Base-by-base conservation (phyloP, 202 grass and related monocot species). In the Bolboschoenoplectus hybrid region DNA sequence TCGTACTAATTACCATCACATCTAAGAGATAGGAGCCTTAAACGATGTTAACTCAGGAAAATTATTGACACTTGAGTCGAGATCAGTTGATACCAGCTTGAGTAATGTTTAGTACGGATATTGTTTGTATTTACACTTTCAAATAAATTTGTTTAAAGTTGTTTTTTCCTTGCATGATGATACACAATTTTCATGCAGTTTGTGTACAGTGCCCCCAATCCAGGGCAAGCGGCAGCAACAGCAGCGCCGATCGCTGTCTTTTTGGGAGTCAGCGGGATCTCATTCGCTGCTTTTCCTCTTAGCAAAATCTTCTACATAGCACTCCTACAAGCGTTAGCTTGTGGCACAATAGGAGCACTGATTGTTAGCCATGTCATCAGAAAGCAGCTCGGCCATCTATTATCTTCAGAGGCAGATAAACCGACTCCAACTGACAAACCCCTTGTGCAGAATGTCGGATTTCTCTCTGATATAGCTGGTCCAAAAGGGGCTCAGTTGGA, bases 211-310 rank as follows among this genome's bases (percentile, higher is more conserved):
- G 97, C 97, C 51, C 93, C 92, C 62, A 99, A 97, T 89, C 97
- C 97, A 71, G 97, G 97, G 34, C 97, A 99, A 84, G 97, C 97
- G 68, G 97, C 97, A 47, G 97, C 97, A 38, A 89, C 93, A 40
- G 92, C 97, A 63, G 93, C 97, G 83, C 97, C 97, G 16, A 94
- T 99, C 77, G 89, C 97, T 10, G 97, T 99, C 56, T 99, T 99
- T 72, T 46, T 93, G 51, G 97, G 97, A 50, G 88, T 99, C 32
- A 88, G 90, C 17, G 93, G 89, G 64, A 97, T 99, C 80, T 99
- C 97, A 9, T 99, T 97, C 65, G 83, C 91, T 43, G 93, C 97
- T 52, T 89, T 99, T 82, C 97, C 93, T 81, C 93, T 97, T 67
- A 97, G 93, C 87, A 91, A 93, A 58, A 83, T 63, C 17, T 88